Evolutionary conservation across 164 flowering plant species (phyloP).

Genomic region (Umbellularia californica): DNA sequence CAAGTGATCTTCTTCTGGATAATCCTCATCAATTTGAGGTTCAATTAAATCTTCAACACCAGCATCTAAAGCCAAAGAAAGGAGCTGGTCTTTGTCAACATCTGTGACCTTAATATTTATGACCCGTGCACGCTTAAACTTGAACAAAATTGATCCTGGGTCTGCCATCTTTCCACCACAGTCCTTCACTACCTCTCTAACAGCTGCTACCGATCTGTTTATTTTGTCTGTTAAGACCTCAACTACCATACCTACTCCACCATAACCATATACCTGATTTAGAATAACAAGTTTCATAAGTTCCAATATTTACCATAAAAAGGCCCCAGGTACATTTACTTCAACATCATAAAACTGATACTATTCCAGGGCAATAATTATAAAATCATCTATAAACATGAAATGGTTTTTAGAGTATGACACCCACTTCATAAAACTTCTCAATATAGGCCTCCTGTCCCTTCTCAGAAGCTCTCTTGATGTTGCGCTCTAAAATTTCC

Average conservation of each 20-base stretch:
- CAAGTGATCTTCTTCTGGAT: slow-evolving; percentile 62
- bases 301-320: neutral
- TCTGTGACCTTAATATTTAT: slow-evolving; percentile 68
- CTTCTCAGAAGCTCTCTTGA: slow-evolving; percentile 93
- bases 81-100: slow-evolving; percentile 81
- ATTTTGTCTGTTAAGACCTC: slow-evolving; percentile 91
- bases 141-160: slow-evolving; percentile 88
- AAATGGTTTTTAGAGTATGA: slow-evolving; percentile 1
- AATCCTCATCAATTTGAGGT: slow-evolving; percentile 67
- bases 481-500: slow-evolving; percentile 87
- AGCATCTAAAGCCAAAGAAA: slow-evolving; percentile 79
- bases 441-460: slow-evolving; percentile 95
- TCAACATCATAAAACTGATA: neutral
- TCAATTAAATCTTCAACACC: slow-evolving; percentile 98
- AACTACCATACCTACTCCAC: slow-evolving; percentile 84
- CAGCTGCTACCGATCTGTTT: slow-evolving; percentile 78
- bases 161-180: slow-evolving; percentile 98
- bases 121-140: slow-evolving; percentile 82
- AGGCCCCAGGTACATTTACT: slow-evolving; percentile 1
- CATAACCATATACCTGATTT: slow-evolving; percentile 84
- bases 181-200: slow-evolving; percentile 82
- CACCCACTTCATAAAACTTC: slow-evolving; percentile 76
- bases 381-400: neutral
- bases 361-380: neutral
- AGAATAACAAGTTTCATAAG: slow-evolving; percentile 2